Conservation (phyloP, 2,329 filamentous ascomycete species). For the Sarocladium brachiariae region DNA sequence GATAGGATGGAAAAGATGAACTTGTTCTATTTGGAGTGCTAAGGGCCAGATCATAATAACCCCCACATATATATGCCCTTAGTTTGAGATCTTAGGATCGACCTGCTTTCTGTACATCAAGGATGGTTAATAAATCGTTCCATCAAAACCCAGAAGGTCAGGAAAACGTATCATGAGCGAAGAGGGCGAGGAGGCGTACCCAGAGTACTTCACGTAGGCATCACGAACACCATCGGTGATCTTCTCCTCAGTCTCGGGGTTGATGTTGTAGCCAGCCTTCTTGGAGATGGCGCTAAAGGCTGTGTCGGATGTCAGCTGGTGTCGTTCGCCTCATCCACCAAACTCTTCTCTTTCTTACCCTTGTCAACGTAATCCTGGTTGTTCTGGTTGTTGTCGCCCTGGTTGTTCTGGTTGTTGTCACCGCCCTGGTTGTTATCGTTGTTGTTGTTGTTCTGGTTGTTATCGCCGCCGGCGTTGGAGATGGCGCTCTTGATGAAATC, state of each 20-base stretch:
- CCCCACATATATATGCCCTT: no score
- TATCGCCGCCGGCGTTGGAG: constrained; percentile 7
- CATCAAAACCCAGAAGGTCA: neutral
- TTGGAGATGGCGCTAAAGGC: constrained; percentile 17
- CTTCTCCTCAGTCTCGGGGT: constrained; percentile 21
- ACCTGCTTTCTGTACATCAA: constrained; percentile 17
- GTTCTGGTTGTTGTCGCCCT: constrained; percentile 11
- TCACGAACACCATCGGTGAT: constrained; percentile 20
- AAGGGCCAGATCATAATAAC: no score
- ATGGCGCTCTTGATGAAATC: constrained; percentile 33
- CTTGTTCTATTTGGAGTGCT: no score
- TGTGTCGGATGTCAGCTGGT: constrained; percentile 10
- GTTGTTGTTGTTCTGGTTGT: constrained; percentile 12
- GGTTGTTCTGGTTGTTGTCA: constrained; percentile 11
- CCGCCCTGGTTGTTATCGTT: constrained; percentile 14
- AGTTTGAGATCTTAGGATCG: constrained; percentile 22
- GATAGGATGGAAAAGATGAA: no score
- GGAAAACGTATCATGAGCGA: neutral
- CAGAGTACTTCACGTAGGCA: constrained; percentile 20
- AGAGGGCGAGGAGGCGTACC: constrained; percentile 14
- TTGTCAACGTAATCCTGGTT: constrained; percentile 24
- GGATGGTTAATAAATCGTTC: neutral
- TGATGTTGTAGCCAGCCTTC: constrained; percentile 20
- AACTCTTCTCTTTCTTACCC: no score
- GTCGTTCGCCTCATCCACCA: no score